Percentiles rank a stretch among this genome's conserved stretches.
Conservation (phyloP, 1,284 basidiomycete species). For the Pisolithus thermaeus region DNA sequence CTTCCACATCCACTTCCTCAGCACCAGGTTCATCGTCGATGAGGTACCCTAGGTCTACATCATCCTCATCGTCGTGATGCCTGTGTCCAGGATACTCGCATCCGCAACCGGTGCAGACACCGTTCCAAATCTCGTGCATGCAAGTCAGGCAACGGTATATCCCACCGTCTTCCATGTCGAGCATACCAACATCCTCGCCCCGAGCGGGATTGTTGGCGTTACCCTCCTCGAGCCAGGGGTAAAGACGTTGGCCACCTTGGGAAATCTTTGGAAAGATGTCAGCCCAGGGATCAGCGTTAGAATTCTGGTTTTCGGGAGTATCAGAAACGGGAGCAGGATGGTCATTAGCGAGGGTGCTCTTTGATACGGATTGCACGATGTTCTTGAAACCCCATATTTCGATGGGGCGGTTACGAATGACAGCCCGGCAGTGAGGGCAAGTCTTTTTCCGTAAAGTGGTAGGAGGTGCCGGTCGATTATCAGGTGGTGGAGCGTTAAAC, state of each 20-base stretch:
- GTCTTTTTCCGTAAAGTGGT: constrained; percentile 48
- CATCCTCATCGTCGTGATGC: constrained; percentile 31
- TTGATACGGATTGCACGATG: constrained; percentile 48
- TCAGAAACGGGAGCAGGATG: constrained; percentile 11
- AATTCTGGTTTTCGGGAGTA: constrained; percentile 11
- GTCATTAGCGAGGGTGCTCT: constrained; percentile 45
- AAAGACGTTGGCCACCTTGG: neutral
- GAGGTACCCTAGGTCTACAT: constrained; percentile 28
- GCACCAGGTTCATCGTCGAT: constrained; percentile 34
- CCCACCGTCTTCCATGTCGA: constrained; percentile 31
- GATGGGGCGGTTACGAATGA: constrained; percentile 54
- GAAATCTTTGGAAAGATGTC: constrained; percentile 45
- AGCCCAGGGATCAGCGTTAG: constrained; percentile 50
- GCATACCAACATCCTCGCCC: constrained; percentile 47
- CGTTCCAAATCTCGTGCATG: constrained; percentile 62
- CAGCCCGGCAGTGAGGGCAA: constrained; percentile 68
- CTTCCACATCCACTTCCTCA: constrained; percentile 24
- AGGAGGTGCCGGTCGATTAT: constrained; percentile 18
- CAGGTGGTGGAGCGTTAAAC: constrained; percentile 49
- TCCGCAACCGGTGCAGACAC: constrained; percentile 49
- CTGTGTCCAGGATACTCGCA: constrained; percentile 27
- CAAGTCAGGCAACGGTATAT: constrained; percentile 58
- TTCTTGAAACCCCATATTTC: constrained; percentile 70
- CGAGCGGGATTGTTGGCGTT: constrained; percentile 13
- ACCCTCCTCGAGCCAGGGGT: constrained; percentile 20